These are phyloP conservation scores for Priceomyces fermenticarens DNA, from an alignment of 805 yeast species.

Conservation along the genomic window DNA sequence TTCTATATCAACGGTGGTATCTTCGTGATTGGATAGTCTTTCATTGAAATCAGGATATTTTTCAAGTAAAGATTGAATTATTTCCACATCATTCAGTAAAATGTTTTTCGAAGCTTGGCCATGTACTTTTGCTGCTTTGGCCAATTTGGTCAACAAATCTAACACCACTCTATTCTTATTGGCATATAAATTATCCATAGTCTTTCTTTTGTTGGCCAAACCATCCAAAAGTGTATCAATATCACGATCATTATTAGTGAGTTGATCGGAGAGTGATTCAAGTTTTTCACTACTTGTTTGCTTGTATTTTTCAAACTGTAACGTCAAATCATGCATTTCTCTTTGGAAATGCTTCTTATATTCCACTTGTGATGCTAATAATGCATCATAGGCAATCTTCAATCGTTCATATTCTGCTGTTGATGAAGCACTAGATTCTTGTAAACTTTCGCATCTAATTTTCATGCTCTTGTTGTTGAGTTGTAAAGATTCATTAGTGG, in stretches of 20 bases:
- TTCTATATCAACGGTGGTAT: slow-evolving; percentile 30
- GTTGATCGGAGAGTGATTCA: slow-evolving; percentile 30
- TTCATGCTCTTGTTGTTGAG: slow-evolving; percentile 50
- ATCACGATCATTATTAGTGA: slow-evolving; percentile 47
- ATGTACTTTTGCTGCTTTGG: slow-evolving; percentile 43
- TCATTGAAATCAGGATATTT: slow-evolving; percentile 34
- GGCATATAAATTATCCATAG: slow-evolving; percentile 48
- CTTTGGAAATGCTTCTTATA: slow-evolving; percentile 47
- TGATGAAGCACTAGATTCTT: slow-evolving; percentile 42
- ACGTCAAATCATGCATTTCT: slow-evolving; percentile 39
- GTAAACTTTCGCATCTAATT: slow-evolving; percentile 46
- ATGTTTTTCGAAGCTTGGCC: slow-evolving; percentile 47
- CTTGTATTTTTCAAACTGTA: slow-evolving; percentile 36
- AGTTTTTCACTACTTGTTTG: slow-evolving; percentile 31
- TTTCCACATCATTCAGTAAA: slow-evolving; percentile 45
- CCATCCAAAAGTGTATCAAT: slow-evolving; percentile 49
- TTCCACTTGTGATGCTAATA: slow-evolving; percentile 49
- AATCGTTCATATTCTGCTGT: slow-evolving; percentile 54
- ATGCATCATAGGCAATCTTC: slow-evolving; percentile 56
- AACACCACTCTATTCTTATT: slow-evolving; percentile 44
- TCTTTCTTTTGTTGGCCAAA: slow-evolving; percentile 43
- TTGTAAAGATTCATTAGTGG: slow-evolving; percentile 46
- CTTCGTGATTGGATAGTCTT: slow-evolving; percentile 23
- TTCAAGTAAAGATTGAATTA: slow-evolving; percentile 37
- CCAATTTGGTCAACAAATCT: slow-evolving; percentile 42